Conservation (phyloP, 345 rosid species). For the Nasturtium officinale region DNA sequence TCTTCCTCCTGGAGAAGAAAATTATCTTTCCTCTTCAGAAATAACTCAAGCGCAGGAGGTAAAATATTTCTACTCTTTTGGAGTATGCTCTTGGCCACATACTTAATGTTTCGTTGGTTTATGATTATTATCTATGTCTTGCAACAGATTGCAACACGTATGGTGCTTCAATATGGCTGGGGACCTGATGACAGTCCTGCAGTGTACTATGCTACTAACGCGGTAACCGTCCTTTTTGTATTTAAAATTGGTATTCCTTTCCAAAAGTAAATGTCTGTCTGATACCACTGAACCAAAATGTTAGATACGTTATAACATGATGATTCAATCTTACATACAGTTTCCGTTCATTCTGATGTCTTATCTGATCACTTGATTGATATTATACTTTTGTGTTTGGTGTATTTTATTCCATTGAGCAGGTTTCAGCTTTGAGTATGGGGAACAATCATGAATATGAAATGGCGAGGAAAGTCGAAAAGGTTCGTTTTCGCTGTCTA, state of each 20-base stretch:
- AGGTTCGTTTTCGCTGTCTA: conserved; percentile 50
- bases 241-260: conserved; percentile 11
- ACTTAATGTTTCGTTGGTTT: not conserved
- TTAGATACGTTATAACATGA: conserved; percentile 7
- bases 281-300: conserved; percentile 24
- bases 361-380: conserved; percentile 16
- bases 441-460: conserved; percentile 82
- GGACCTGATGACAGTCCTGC: conserved; percentile 96
- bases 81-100: conserved; percentile 18
- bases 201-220: conserved; percentile 67
- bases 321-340: conserved; percentile 14
- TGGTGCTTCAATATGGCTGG: conserved; percentile 98
- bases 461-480: conserved; percentile 87
- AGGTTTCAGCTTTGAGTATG: conserved; percentile 83
- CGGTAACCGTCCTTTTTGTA: conserved; percentile 55
- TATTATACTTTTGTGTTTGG: conserved; percentile 16
- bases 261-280: not conserved
- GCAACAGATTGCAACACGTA: conserved; percentile 84
- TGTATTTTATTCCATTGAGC: conserved; percentile 30
- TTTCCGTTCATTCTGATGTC: conserved; percentile 21
- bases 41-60: conserved; percentile 91
- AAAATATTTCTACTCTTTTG: conserved; percentile 23
- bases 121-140: conserved; percentile 37
- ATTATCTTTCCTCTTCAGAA: conserved; percentile 77
- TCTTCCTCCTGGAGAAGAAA: conserved; percentile 86